These are phyloP conservation scores for Polytrichum formosum DNA, from an alignment of 225 moss, liverwort and hornwort genomes.

Conservation along the genomic window DNA sequence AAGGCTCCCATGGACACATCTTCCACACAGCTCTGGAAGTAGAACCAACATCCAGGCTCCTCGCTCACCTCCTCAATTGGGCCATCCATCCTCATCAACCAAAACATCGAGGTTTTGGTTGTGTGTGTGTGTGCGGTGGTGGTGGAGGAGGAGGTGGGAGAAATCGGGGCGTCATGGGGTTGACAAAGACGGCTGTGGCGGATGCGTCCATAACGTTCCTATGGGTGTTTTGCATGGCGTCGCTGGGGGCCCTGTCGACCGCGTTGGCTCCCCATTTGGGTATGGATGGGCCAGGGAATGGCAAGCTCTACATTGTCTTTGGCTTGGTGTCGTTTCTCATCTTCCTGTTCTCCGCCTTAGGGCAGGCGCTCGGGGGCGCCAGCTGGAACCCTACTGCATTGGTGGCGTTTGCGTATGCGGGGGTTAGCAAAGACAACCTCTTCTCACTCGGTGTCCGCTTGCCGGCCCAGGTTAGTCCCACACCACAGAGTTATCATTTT, in stretches of 20 bases:
- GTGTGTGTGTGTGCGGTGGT: background rate
- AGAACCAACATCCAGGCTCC: no score
- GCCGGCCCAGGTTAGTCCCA: conserved; percentile 48
- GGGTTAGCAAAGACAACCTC: conserved; percentile 57
- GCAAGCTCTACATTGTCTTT: conserved; percentile 30
- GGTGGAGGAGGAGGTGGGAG: background rate
- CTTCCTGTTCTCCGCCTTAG: conserved; percentile 32
- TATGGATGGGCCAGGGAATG: conserved; percentile 34
- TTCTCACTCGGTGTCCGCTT: conserved; percentile 48
- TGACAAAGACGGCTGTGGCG: conserved; percentile 33
- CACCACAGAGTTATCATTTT: no score
- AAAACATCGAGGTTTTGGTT: no score
- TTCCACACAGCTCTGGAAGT: background rate
- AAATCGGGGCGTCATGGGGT: conserved; percentile 24
- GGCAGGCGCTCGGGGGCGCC: conserved; percentile 50
- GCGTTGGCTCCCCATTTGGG: conserved; percentile 30
- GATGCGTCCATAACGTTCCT: conserved; percentile 66
- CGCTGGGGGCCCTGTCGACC: conserved; percentile 34
- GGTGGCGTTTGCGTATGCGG: conserved; percentile 59
- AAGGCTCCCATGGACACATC: no score
- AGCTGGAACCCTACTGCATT: conserved; percentile 80
- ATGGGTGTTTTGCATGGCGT: conserved; percentile 52
- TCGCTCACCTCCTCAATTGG: no score
- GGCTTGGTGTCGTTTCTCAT: conserved; percentile 44
- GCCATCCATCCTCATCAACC: no score